Conservation (phyloP, 768 basidiomycete genomes). For the Psilocybe cubensis region DNA sequence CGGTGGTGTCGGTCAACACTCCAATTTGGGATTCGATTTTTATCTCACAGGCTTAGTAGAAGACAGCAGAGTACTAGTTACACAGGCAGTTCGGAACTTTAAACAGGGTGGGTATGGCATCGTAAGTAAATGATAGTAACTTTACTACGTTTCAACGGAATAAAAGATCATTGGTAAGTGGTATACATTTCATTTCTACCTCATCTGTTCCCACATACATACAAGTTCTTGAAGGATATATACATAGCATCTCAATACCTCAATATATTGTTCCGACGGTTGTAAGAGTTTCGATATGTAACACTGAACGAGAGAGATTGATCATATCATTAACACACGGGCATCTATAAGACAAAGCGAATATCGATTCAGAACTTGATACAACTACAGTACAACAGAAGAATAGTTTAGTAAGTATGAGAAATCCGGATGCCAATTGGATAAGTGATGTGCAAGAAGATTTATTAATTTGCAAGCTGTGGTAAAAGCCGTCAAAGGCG, state of each 20-base stretch:
- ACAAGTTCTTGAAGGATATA: background rate
- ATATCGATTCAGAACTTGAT: background rate
- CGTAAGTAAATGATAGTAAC: no score
- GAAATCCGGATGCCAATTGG: background rate
- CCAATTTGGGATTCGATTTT: no score
- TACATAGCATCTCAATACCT: background rate
- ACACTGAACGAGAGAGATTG: background rate
- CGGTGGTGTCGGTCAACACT: no score
- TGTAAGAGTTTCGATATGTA: background rate
- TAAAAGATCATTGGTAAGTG: no score
- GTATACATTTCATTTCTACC: no score
- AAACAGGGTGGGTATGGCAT: no score
- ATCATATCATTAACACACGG: background rate
- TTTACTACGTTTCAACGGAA: no score
- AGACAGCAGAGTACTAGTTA: no score
- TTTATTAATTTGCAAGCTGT: background rate
- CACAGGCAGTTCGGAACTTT: no score
- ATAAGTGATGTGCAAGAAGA: background rate
- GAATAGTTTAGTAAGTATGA: background rate
- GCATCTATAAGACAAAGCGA: background rate
- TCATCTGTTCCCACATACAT: background rate
- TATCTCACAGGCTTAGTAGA: no score
- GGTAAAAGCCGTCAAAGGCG: background rate
- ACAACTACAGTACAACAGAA: conserved; percentile 2
- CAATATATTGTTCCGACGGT: background rate